A percentile compares a stretch with the other conserved stretches of the same genome.
Evolutionary conservation across 345 rosid genomes (phyloP).

Genomic region (Populus nigra): DNA sequence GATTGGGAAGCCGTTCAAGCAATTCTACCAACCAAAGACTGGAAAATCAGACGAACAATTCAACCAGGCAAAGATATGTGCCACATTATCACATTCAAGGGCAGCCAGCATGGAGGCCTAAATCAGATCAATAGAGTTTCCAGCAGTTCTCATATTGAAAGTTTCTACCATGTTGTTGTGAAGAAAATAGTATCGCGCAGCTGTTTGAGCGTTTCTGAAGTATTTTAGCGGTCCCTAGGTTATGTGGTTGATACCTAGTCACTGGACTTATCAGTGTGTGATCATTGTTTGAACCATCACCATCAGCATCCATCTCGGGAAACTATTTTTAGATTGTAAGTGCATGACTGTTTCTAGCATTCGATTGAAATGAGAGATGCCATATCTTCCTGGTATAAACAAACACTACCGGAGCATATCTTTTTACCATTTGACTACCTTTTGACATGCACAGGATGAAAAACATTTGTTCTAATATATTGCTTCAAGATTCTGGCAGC

Average conservation of each 20-base stretch:
- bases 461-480: too few relatives aligned
- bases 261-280: background rate
- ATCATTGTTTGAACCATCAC: background rate
- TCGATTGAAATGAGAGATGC: background rate
- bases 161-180: background rate
- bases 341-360: background rate
- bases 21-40: background rate
- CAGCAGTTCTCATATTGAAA: background rate
- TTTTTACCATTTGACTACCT: too few relatives aligned
- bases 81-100: slow-evolving; percentile 20
- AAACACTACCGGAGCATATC: too few relatives aligned
- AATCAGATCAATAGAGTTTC: slow-evolving; percentile 22
- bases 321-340: background rate
- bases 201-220: background rate
- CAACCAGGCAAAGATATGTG: slow-evolving; percentile 13
- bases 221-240: background rate
- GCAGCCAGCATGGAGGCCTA: slow-evolving; percentile 51
- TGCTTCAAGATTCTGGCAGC: too few relatives aligned
- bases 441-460: too few relatives aligned
- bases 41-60: background rate
- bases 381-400: background rate
- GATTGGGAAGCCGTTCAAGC: too few relatives aligned
- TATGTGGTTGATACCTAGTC: background rate
- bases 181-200: background rate
- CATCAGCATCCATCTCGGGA: background rate